Conservation (phyloP, 768 basidiomycete species). For the Tricholoma terreum region DNA sequence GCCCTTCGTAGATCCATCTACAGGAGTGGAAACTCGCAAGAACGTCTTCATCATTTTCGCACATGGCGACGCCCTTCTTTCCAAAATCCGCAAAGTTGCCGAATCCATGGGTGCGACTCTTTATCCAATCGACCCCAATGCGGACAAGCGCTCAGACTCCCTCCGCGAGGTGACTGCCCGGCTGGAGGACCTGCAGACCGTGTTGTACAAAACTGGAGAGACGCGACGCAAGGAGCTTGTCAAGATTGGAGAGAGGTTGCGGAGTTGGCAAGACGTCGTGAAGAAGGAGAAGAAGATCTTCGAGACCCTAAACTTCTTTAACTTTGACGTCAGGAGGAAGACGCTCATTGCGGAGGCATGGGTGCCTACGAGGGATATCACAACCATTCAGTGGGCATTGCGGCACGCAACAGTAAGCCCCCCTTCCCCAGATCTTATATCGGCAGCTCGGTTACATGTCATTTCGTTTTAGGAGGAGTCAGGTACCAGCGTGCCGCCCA, state of each 20-base stretch:
- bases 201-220: conserved; percentile 84
- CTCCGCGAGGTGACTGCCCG: conserved; percentile 85
- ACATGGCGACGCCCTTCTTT: conserved; percentile 86
- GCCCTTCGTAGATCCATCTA: conserved; percentile 85
- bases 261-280: conserved; percentile 92
- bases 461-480: conserved; percentile 71
- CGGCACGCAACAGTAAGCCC: conserved; percentile 76
- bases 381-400: conserved; percentile 80
- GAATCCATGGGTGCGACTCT: conserved; percentile 99
- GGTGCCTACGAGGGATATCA: conserved; percentile 93
- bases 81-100: conserved; percentile 97
- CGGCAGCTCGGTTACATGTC: background rate
- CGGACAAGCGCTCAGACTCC: conserved; percentile 87
- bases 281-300: conserved; percentile 95
- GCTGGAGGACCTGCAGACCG: conserved; percentile 87
- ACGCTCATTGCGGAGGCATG: conserved; percentile 97
- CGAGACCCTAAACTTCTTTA: conserved; percentile 92
- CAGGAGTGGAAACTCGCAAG: conserved; percentile 85
- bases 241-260: conserved; percentile 79
- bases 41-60: conserved; percentile 99
- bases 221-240: conserved; percentile 81
- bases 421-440: background rate
- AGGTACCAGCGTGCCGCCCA: conserved; percentile 88
- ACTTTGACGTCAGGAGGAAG: conserved; percentile 90
- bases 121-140: conserved; percentile 93